Evolutionary conservation across 495 filamentous ascomycete genomes (phyloP).

Genomic region (Penicillium bovifimosum): DNA sequence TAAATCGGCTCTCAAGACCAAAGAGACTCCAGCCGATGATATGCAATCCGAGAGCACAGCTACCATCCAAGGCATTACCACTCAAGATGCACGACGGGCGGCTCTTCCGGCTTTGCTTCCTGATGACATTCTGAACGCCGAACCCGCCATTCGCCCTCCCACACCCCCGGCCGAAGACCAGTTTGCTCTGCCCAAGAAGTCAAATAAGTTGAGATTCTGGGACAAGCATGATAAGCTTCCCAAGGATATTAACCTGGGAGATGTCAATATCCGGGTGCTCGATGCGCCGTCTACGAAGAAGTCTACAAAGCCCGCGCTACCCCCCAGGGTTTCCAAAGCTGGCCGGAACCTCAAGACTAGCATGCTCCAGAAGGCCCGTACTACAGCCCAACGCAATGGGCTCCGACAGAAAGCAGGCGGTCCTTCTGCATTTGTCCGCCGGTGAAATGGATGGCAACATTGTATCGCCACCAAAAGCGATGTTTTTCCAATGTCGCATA

Average conservation of each 20-base stretch:
- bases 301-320: constrained; percentile 32
- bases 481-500: not conserved
- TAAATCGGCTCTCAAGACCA: constrained; percentile 30
- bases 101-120: constrained; percentile 47
- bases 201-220: constrained; percentile 47
- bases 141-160: constrained; percentile 36
- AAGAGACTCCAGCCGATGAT: constrained; percentile 32
- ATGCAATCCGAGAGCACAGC: constrained; percentile 36
- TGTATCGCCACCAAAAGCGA: not conserved
- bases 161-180: constrained; percentile 33
- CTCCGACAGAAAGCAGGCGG: constrained; percentile 35
- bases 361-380: constrained; percentile 43
- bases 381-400: constrained; percentile 33
- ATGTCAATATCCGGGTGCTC: constrained; percentile 49
- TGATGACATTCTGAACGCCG: constrained; percentile 48
- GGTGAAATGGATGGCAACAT: constrained; percentile 21
- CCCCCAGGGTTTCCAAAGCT: constrained; percentile 46
- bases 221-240: constrained; percentile 46
- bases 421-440: constrained; percentile 42
- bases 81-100: constrained; percentile 33
- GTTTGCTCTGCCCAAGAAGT: constrained; percentile 24
- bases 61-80: constrained; percentile 39
- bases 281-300: constrained; percentile 33
- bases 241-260: constrained; percentile 50
- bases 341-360: constrained; percentile 42